Evolutionary conservation across 148 eudicot genomes (phyloP), one percentile per base, ranked within the genome.

Genomic region (Silene conica): DNA sequence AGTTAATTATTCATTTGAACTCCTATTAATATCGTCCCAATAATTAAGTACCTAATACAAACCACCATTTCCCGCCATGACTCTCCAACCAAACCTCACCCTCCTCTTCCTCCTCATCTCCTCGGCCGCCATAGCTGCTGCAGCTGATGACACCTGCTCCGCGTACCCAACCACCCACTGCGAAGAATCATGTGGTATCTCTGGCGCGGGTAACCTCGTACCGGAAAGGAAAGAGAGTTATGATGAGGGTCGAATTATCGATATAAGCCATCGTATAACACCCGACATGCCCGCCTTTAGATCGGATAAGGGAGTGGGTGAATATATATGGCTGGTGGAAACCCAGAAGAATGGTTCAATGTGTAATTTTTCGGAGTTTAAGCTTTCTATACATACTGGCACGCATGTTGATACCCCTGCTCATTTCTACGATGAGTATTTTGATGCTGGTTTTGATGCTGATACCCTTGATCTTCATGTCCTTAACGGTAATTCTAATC

Each of bases 381-480:
- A 89, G 79, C 69, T 90, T 6, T 79, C 87, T 1, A 78, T 82
- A 6, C 96, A 90, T 56, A 85, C 96, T 56, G 96, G 96, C 26
- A 90, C 96, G 16, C 96, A 90, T 38, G 90, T 90, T 11, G 96
- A 90, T 71, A 85, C 96, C 8, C 96, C 96, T 16, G 90, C 92
- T 7, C 96, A 90, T 67, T 88, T 90, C 34, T 82, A 59, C 55
- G 89, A 87, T 68, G 82, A 83, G 13, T 90, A 90, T 48, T 88
- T 85, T 64, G 89, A 90, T 73, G 92, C 92, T 16, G 96, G 96
- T 3, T 90, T 88, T 46, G 96, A 90, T 73, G 91, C 84, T n/a
- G 96, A 90, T 65, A 84, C 96, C 13, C 88, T 90, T 21, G 92
- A 90, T 75, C 96, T 90, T 55, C 72, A 76, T 13, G 86, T 88